Percentiles rank a stretch among this genome's conserved stretches.
phyloP scores from a whole-genome alignment of 1,139 yeast genomes.

The Candida sanyaensis region DNA sequence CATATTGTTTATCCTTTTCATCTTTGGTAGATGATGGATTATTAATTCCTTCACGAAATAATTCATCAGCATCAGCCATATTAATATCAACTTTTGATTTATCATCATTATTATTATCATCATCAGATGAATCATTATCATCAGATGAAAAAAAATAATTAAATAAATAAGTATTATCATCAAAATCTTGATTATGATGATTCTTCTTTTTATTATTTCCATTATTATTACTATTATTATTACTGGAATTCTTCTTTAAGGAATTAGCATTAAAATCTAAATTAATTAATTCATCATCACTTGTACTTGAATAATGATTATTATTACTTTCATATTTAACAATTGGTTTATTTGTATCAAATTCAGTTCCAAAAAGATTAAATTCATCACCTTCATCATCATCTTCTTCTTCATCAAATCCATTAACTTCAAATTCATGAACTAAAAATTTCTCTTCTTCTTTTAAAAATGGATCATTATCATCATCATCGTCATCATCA shows the following conservation, averaged over 20 bases:
- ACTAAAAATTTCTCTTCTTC: conserved; percentile 51
- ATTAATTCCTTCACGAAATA: conserved; percentile 21
- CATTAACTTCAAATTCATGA: conserved; percentile 50
- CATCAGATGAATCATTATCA: conserved; percentile 36
- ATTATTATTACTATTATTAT: too few relatives aligned
- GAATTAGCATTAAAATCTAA: conserved; percentile 22
- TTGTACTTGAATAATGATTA: conserved; percentile 17
- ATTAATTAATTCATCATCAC: conserved; percentile 31
- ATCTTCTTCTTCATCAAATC: conserved; percentile 40
- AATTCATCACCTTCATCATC: conserved; percentile 15
- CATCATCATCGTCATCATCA: conserved; percentile 50
- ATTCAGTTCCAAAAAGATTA: conserved; percentile 25
- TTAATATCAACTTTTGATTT: conserved; percentile 8
- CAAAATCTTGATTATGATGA: conserved; percentile 40
- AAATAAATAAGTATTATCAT: conserved; percentile 57
- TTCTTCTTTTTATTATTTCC: conserved; percentile 10
- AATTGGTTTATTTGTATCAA: conserved; percentile 22
- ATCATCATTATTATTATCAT: conserved; percentile 15
- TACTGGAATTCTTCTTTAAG: conserved; percentile 12
- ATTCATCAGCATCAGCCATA: conserved; percentile 11
- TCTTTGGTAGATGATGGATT: too few relatives aligned
- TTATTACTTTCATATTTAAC: conserved; percentile 35
- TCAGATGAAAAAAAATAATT: conserved; percentile 54
- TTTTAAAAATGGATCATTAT: conserved; percentile 46
- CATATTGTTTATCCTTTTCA: too few relatives aligned